A percentile compares a stretch with the other conserved stretches of the same genome.
Evolutionary conservation across 2,329 filamentous ascomycete species (phyloP).

Genomic region (Penicillium concentricum): DNA sequence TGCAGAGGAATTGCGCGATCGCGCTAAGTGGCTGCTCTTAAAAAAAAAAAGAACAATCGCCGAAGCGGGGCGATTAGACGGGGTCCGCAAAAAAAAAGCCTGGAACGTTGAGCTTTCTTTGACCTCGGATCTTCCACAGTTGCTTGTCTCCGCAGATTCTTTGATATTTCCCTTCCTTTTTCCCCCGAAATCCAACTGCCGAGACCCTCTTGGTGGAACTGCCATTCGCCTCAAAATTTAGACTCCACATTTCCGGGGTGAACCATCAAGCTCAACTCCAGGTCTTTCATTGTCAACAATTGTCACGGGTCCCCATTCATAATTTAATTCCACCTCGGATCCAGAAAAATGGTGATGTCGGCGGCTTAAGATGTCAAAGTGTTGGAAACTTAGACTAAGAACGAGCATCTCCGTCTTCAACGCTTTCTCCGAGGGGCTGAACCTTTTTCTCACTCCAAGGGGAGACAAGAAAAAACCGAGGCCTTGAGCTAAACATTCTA

Average conservation of each 20-base stretch:
- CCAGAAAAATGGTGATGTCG: neutral
- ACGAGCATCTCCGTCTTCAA: slow-evolving; percentile 10
- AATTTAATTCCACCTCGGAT: too few species aligned
- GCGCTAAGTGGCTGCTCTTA: neutral
- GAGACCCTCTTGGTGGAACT: neutral
- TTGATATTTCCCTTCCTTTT: neutral
- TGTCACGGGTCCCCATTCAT: too few species aligned
- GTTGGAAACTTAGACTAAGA: neutral
- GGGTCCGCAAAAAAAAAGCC: neutral
- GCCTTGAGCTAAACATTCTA: slow-evolving; percentile 5
- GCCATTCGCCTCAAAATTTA: neutral
- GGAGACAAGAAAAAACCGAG: neutral
- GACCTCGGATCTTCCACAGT: neutral
- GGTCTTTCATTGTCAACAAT: neutral
- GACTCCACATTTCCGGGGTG: neutral
- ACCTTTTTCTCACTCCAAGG: neutral
- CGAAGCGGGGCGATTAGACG: slow-evolving; percentile 1
- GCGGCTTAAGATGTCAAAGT: neutral
- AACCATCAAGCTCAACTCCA: neutral
- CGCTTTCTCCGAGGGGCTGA: slow-evolving; percentile 2
- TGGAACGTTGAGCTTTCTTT: neutral
- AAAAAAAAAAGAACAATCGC: neutral
- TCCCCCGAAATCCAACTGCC: neutral
- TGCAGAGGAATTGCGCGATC: neutral
- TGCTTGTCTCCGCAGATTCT: too few species aligned